Evolutionary conservation across 2,329 filamentous ascomycete genomes (phyloP).

Genomic region (Claviceps cyperi): DNA sequence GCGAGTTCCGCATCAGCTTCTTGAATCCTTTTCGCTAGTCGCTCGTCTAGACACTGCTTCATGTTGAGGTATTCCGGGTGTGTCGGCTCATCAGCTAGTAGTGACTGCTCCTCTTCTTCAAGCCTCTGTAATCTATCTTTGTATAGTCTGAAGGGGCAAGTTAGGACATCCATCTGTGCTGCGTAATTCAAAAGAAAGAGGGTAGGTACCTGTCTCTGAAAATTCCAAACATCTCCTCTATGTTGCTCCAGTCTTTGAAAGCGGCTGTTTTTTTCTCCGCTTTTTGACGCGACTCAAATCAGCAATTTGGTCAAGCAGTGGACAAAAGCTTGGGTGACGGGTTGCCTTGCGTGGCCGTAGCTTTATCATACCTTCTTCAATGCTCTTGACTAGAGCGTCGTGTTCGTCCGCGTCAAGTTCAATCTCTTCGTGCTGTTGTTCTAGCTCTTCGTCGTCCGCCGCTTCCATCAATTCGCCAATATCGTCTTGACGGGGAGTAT

Average conservation of each 20-base stretch:
- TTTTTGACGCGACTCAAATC: conserved; percentile 28
- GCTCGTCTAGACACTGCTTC: conserved; percentile 72
- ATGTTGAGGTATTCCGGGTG: conserved; percentile 87
- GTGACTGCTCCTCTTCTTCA: conserved; percentile 53
- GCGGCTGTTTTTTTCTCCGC: conserved; percentile 68
- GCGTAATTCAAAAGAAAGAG: background rate
- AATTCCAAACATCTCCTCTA: conserved; percentile 79
- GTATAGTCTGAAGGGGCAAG: conserved; percentile 48
- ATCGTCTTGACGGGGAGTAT: conserved; percentile 14
- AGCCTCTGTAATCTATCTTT: conserved; percentile 76
- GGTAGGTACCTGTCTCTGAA: conserved; percentile 59
- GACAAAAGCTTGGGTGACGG: background rate
- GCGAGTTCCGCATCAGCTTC: conserved; percentile 60
- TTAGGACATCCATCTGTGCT: background rate
- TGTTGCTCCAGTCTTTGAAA: conserved; percentile 60
- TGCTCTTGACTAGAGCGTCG: conserved; percentile 43
- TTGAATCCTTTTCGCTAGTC: conserved; percentile 65
- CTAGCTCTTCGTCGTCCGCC: conserved; percentile 26
- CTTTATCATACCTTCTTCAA: conserved; percentile 49
- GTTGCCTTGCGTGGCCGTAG: background rate
- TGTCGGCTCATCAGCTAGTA: conserved; percentile 46
- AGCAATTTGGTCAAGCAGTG: conserved; percentile 6
- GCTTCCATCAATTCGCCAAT: conserved; percentile 19
- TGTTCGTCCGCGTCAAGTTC: conserved; percentile 35
- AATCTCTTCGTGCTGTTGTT: conserved; percentile 35